Evolutionary conservation across 345 rosid genomes (phyloP).

Genomic region (Citrus medica): DNA sequence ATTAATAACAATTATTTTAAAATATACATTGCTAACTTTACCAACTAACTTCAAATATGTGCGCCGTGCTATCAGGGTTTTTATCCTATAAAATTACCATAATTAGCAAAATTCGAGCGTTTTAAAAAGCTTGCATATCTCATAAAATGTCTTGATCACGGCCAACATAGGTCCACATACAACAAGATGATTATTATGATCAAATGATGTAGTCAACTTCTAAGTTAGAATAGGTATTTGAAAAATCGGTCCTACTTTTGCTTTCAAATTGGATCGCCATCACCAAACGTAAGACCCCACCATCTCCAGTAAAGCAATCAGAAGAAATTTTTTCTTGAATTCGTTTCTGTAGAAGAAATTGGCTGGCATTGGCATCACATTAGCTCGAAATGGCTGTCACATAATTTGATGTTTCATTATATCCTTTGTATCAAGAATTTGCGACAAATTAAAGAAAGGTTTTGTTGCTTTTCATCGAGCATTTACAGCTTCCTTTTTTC

Average conservation of each 20-base stretch:
- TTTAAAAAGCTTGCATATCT: background rate
- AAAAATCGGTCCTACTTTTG: background rate
- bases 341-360: background rate
- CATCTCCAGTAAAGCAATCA: background rate
- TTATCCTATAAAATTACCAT: too few species aligned
- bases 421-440: background rate
- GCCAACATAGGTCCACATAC: background rate
- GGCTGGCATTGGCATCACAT: background rate
- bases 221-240: background rate
- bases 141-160: background rate
- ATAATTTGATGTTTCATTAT: slow-evolving; percentile 2
- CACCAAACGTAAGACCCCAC: background rate
- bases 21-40: too few species aligned
- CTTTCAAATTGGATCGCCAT: background rate
- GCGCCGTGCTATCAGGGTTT: too few species aligned
- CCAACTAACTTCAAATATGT: too few species aligned
- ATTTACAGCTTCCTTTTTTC: background rate
- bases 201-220: slow-evolving; percentile 21
- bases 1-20: too few species aligned
- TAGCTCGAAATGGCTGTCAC: background rate
- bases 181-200: slow-evolving; percentile 12
- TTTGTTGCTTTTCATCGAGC: background rate
- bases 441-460: background rate
- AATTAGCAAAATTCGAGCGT: background rate
- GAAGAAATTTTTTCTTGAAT: background rate